These are phyloP conservation scores for Cicer yamashitae DNA, from an alignment of 306 rosid species.

Conservation along the genomic window DNA sequence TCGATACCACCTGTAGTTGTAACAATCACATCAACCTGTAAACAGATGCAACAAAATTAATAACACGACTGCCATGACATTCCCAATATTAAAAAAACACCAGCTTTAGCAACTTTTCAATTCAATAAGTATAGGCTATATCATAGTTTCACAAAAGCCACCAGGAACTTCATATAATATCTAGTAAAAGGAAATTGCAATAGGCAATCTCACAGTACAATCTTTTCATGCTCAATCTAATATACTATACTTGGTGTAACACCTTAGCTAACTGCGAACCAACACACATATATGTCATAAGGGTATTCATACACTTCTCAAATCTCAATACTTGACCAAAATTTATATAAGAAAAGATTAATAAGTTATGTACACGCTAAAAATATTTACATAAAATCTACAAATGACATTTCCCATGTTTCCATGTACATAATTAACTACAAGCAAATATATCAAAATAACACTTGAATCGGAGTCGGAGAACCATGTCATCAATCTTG, in stretches of 20 bases:
- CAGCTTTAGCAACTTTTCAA: neutral
- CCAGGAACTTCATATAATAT: neutral
- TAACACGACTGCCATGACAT: neutral
- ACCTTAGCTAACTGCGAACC: neutral
- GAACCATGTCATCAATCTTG: too few species aligned
- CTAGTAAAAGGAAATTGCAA: neutral
- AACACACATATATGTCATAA: neutral
- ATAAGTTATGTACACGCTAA: too few species aligned
- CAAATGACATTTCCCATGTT: too few species aligned
- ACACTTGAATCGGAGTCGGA: too few species aligned
- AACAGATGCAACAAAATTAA: constrained; percentile 9
- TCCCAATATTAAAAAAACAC: neutral
- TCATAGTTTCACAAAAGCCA: constrained; percentile 18
- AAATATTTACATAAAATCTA: too few species aligned
- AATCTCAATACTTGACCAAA: too few species aligned
- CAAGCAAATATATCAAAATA: too few species aligned
- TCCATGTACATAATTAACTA: too few species aligned
- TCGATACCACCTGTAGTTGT: constrained; percentile 95
- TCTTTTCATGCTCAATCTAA: neutral
- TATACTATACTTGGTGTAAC: neutral
- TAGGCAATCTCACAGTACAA: neutral
- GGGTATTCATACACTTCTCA: too few species aligned
- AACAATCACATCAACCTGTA: constrained; percentile 85
- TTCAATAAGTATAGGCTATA: neutral
- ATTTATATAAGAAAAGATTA: too few species aligned